These are phyloP conservation scores for Takakia lepidozioides DNA, from an alignment of 225 moss, liverwort and hornwort genomes.

Conservation along the genomic window DNA sequence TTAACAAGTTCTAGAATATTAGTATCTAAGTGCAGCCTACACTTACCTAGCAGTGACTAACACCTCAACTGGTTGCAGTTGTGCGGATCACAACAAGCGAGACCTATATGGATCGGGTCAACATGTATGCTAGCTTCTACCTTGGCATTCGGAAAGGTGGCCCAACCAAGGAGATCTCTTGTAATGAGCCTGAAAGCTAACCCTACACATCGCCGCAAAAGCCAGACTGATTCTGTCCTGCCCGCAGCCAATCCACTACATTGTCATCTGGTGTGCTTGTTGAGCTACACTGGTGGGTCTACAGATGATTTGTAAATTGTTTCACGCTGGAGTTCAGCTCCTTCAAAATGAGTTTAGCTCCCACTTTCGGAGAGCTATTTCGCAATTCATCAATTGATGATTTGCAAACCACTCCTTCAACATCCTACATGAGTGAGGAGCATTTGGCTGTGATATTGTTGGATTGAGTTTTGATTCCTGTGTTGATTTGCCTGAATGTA, in stretches of 20 bases:
- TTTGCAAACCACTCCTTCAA: neutral
- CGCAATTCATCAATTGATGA: too few relatives aligned
- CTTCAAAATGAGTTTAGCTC: conserved; percentile 10
- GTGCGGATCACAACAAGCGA: conserved; percentile 77
- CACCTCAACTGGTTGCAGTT: conserved; percentile 41
- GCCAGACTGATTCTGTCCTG: conserved; percentile 39
- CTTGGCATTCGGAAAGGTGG: conserved; percentile 63
- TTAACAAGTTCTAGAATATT: too few relatives aligned
- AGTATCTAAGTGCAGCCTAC: too few relatives aligned
- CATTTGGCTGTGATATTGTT: neutral
- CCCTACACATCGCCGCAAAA: conserved; percentile 25
- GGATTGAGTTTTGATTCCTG: neutral
- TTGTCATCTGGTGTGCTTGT: conserved; percentile 4
- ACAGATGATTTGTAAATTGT: too few relatives aligned
- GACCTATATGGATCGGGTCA: conserved; percentile 95
- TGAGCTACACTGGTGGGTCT: neutral
- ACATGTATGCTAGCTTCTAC: conserved; percentile 99
- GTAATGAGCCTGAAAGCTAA: neutral
- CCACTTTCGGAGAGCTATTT: neutral
- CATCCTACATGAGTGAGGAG: neutral
- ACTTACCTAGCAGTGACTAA: too few relatives aligned
- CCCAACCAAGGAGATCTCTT: conserved; percentile 7
- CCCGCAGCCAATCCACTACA: conserved; percentile 15
- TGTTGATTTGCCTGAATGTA: conserved; percentile 3
- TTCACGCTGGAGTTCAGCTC: too few relatives aligned